These are phyloP conservation scores for Astragalus glycyphyllos DNA, from an alignment of 306 rosid species.

Conservation along the genomic window DNA sequence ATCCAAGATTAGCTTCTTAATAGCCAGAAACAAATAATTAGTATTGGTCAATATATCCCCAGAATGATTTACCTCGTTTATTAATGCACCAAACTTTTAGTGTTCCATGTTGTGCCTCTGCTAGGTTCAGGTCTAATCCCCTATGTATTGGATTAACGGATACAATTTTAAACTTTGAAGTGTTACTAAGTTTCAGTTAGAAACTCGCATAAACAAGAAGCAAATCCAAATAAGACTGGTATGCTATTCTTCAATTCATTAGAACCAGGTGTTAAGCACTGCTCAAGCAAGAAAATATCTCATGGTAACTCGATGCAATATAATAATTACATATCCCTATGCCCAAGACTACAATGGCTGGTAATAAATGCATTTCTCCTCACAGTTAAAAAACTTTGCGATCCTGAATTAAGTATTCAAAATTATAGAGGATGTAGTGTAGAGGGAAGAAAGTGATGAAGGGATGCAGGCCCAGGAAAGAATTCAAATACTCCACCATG, in stretches of 20 bases:
- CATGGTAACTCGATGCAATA: neutral
- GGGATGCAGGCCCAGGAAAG: too few relatives aligned
- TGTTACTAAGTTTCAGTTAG: neutral
- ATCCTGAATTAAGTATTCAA: neutral
- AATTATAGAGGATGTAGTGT: neutral
- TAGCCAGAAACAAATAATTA: too few relatives aligned
- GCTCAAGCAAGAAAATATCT: neutral
- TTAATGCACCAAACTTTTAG: neutral
- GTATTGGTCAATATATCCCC: too few relatives aligned
- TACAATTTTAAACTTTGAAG: neutral
- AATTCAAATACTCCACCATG: too few relatives aligned
- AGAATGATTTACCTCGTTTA: neutral
- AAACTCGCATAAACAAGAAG: neutral
- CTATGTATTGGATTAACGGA: neutral
- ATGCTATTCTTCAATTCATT: neutral
- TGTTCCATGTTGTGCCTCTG: neutral
- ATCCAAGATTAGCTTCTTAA: too few relatives aligned
- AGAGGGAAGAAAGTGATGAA: too few relatives aligned
- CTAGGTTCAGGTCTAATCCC: neutral
- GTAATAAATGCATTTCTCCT: conserved; percentile 9
- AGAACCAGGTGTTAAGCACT: neutral
- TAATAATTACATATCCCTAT: conserved; percentile 1
- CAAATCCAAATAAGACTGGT: too few relatives aligned
- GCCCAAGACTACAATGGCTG: neutral
- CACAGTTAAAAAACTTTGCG: neutral